Percentiles rank a stretch among this genome's conserved stretches.
phyloP scores from a whole-genome alignment of 2,329 filamentous ascomycete genomes.

The Orbilia quercus region DNA sequence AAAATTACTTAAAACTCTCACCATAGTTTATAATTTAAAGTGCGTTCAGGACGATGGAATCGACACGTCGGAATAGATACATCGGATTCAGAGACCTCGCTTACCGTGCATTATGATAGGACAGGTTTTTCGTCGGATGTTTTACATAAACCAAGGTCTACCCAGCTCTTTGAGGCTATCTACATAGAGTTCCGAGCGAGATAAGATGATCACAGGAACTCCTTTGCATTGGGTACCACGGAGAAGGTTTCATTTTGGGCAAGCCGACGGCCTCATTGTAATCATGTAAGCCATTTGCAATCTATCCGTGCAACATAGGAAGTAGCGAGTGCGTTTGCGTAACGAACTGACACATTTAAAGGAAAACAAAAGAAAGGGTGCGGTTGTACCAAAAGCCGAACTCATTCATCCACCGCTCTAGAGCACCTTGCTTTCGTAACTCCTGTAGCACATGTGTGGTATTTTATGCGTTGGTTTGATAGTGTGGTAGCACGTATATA shows the following conservation, averaged over 20 bases:
- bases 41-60: too few relatives aligned
- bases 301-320: not conserved
- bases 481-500: constrained; percentile 34
- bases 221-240: constrained; percentile 25
- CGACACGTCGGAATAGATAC: too few relatives aligned
- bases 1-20: too few relatives aligned
- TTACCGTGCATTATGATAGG: constrained; percentile 30
- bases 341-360: too few relatives aligned
- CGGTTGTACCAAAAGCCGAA: not conserved
- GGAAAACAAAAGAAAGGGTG: too few relatives aligned
- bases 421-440: not conserved
- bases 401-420: not conserved
- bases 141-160: constrained; percentile 9
- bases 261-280: too few relatives aligned
- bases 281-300: not conserved
- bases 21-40: too few relatives aligned
- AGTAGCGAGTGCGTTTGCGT: not conserved
- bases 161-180: constrained; percentile 11
- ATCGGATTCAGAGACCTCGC: constrained; percentile 11
- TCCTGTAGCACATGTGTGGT: constrained; percentile 30
- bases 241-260: constrained; percentile 24
- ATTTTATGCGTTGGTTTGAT: constrained; percentile 45
- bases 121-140: not conserved
- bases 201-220: constrained; percentile 11
- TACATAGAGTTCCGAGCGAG: constrained; percentile 34